These are phyloP conservation scores for Nakazawaea wickerhamii DNA, from an alignment of 805 yeast genomes.

Conservation along the genomic window DNA sequence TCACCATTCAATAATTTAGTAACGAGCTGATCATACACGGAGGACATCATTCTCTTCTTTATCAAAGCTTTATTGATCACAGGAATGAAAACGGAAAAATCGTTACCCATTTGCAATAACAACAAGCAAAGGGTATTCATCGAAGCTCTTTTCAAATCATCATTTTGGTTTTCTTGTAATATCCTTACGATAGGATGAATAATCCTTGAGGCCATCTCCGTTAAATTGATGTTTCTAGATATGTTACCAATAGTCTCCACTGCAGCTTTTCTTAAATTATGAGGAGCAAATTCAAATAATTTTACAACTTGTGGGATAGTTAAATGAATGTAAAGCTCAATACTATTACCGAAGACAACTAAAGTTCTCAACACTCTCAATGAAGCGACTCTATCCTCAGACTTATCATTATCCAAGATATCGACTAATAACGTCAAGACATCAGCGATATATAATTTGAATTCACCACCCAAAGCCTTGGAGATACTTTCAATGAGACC, in stretches of 20 bases:
- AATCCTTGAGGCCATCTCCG: constrained; percentile 86
- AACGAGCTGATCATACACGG: constrained; percentile 76
- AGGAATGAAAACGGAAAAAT: constrained; percentile 82
- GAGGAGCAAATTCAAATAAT: constrained; percentile 68
- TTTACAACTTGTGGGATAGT: constrained; percentile 82
- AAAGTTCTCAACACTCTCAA: constrained; percentile 75
- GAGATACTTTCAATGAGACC: constrained; percentile 80
- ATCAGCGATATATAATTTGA: constrained; percentile 75
- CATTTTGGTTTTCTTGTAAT: constrained; percentile 38
- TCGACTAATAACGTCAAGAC: constrained; percentile 72
- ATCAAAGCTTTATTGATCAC: constrained; percentile 64
- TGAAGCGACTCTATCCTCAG: constrained; percentile 55
- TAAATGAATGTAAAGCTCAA: constrained; percentile 84
- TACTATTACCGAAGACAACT: constrained; percentile 79
- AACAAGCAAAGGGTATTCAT: constrained; percentile 78
- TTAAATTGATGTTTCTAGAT: constrained; percentile 63
- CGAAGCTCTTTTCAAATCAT: constrained; percentile 58
- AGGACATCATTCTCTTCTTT: constrained; percentile 59
- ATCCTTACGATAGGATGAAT: constrained; percentile 82
- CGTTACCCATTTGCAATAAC: constrained; percentile 75
- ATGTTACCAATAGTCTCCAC: constrained; percentile 80
- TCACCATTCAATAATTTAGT: constrained; percentile 76
- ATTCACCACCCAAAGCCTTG: constrained; percentile 84
- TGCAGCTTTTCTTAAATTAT: constrained; percentile 62
- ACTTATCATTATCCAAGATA: constrained; percentile 68